Percentiles rank a stretch among this genome's conserved stretches.
These are phyloP conservation scores for Pyricularia sp. DNA, from an alignment of 2,329 filamentous ascomycete species.

Conservation along the genomic window DNA sequence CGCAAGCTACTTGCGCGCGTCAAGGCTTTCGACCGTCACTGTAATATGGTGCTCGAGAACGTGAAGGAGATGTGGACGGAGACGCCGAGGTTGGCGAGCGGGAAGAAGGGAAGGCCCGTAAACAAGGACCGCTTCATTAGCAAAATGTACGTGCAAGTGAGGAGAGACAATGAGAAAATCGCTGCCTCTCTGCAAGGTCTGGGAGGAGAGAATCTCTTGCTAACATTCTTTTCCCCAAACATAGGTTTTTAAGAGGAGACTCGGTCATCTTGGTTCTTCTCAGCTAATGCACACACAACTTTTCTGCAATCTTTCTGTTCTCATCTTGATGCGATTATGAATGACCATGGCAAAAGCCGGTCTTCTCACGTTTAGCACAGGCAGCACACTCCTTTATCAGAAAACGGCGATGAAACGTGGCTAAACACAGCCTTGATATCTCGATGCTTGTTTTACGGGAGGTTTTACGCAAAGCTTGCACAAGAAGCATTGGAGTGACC, in stretches of 20 bases:
- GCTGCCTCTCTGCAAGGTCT: not conserved
- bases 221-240: not conserved
- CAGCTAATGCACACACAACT: conserved; percentile 38
- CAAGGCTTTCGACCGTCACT: conserved; percentile 97
- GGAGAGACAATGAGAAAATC: not conserved
- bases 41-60: conserved; percentile 98
- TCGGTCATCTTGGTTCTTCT: conserved; percentile 81
- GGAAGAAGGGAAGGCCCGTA: conserved; percentile 80
- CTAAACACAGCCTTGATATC: not conserved
- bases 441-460: not conserved
- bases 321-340: not conserved
- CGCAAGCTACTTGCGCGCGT: conserved; percentile 94
- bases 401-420: conserved; percentile 3
- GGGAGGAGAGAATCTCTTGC: not conserved
- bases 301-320: not conserved
- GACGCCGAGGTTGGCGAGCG: conserved; percentile 70
- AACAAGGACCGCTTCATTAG: conserved; percentile 99
- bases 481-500: not conserved
- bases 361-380: not conserved
- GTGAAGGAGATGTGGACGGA: conserved; percentile 98
- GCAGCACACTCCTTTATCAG: not conserved
- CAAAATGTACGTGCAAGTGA: conserved; percentile 60
- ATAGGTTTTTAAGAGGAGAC: conserved; percentile 76
- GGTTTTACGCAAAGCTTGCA: not conserved
- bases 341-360: not conserved